Evolutionary conservation across 139 green algal species (phyloP).

Genomic region (Pseudopediastrum boryanum): DNA sequence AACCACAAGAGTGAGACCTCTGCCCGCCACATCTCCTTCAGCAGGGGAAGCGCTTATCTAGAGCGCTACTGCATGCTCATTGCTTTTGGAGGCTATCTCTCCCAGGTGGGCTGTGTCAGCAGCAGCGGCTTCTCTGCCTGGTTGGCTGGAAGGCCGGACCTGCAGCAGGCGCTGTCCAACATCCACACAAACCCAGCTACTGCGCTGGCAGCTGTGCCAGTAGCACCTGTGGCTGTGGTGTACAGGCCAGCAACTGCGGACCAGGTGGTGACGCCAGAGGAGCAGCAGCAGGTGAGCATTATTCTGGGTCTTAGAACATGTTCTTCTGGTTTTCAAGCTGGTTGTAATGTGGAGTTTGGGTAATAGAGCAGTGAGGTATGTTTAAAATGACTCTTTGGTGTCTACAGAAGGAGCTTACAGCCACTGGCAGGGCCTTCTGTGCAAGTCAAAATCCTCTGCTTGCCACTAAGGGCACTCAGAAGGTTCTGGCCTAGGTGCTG

Average conservation of each 20-base stretch:
- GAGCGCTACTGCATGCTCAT: conserved; percentile 95
- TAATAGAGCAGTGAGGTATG: too few relatives aligned
- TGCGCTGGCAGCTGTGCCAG: conserved; percentile 76
- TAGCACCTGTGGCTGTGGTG: conserved; percentile 44
- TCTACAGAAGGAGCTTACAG: too few relatives aligned
- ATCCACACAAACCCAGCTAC: conserved; percentile 81
- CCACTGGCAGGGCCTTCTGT: too few relatives aligned
- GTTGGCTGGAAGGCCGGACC: background rate
- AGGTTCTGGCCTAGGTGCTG: too few relatives aligned
- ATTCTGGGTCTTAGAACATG: too few relatives aligned
- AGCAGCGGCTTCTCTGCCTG: conserved; percentile 38
- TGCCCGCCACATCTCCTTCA: conserved; percentile 79
- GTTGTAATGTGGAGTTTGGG: too few relatives aligned
- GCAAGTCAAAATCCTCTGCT: too few relatives aligned
- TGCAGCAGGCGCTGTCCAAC: conserved; percentile 53
- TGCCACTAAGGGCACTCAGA: too few relatives aligned
- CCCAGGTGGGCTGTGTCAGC: conserved; percentile 48
- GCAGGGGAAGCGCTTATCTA: conserved; percentile 83
- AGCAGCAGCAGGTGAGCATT: conserved; percentile 31
- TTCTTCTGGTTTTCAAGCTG: too few relatives aligned
- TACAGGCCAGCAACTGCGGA: conserved; percentile 22
- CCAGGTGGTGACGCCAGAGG: conserved; percentile 42
- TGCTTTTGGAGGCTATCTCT: conserved; percentile 83
- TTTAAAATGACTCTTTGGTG: too few relatives aligned
- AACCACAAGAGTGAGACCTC: conserved; percentile 57